Evolutionary conservation across 2,329 filamentous ascomycete species (phyloP).

Genomic region (Mycosphaerella arachidis): DNA sequence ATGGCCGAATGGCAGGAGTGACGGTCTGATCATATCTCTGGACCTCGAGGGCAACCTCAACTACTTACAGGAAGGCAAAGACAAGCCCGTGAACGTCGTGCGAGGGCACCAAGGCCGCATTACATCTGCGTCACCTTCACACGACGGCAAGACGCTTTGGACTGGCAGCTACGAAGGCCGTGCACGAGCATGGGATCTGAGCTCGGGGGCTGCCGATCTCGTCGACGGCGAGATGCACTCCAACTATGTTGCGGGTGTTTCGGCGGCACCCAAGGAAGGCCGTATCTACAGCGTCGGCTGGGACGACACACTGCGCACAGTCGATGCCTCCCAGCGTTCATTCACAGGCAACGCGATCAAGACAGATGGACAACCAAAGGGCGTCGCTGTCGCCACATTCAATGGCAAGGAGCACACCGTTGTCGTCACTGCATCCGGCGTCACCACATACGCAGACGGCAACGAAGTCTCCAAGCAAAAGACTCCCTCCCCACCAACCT

Average conservation of each 20-base stretch:
- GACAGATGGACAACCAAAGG: constrained; percentile 76
- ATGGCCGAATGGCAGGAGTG: constrained; percentile 75
- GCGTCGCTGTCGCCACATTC: constrained; percentile 56
- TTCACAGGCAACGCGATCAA: constrained; percentile 67
- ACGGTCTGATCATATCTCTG: constrained; percentile 84
- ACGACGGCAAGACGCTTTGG: constrained; percentile 62
- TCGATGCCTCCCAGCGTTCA: constrained; percentile 69
- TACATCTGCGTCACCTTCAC: constrained; percentile 64
- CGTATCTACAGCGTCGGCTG: constrained; percentile 82
- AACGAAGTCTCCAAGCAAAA: constrained; percentile 48
- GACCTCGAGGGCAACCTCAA: constrained; percentile 85
- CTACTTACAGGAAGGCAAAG: constrained; percentile 71
- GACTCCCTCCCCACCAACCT: constrained; percentile 57
- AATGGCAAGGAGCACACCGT: constrained; percentile 49
- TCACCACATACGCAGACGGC: constrained; percentile 55
- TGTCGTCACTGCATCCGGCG: constrained; percentile 50
- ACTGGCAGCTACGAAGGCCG: constrained; percentile 91
- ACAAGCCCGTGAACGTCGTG: constrained; percentile 65
- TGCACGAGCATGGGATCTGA: constrained; percentile 77
- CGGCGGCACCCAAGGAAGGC: constrained; percentile 46
- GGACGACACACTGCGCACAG: constrained; percentile 83
- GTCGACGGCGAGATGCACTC: constrained; percentile 79
- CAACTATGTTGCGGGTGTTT: constrained; percentile 78
- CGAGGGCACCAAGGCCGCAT: constrained; percentile 90
- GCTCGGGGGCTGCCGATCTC: constrained; percentile 61